These are phyloP conservation scores for Babesia ovata DNA, from an alignment of 169 alveolate species.

Conservation along the genomic window DNA sequence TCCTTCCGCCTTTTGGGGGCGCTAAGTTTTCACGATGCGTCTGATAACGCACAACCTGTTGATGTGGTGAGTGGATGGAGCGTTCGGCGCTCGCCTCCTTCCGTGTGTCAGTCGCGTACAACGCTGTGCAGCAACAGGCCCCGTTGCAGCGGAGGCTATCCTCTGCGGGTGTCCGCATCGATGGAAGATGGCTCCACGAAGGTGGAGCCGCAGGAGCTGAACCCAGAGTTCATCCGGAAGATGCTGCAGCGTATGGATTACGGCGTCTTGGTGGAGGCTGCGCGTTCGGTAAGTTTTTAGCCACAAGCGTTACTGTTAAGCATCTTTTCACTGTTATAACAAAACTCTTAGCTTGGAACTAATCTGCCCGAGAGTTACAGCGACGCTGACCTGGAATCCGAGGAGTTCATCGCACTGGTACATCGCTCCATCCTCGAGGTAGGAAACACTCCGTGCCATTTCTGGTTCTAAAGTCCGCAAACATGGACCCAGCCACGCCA, in stretches of 20 bases:
- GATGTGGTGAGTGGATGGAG: conserved; percentile 70
- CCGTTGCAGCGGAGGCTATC: conserved; percentile 75
- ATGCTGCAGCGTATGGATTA: conserved; percentile 76
- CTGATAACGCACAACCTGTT: conserved; percentile 78
- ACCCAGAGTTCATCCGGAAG: conserved; percentile 74
- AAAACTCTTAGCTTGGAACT: conserved; percentile 61
- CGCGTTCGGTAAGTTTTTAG: conserved; percentile 65
- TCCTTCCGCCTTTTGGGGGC: not conserved
- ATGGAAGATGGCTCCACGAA: conserved; percentile 60
- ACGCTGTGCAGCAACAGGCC: conserved; percentile 66
- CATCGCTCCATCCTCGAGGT: conserved; percentile 76
- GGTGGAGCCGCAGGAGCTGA: conserved; percentile 71
- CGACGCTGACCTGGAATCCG: conserved; percentile 69
- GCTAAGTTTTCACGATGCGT: conserved; percentile 53
- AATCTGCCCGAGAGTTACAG: conserved; percentile 63
- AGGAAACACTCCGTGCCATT: not conserved
- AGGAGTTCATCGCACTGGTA: conserved; percentile 68
- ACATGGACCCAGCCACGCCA: not conserved
- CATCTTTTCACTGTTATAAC: not conserved
- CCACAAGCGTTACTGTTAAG: not conserved
- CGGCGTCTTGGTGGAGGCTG: conserved; percentile 71
- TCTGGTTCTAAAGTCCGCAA: not conserved
- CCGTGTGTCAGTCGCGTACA: not conserved
- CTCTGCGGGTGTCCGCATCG: conserved; percentile 58
- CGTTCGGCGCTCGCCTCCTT: not conserved